phyloP scores from a whole-genome alignment of 345 rosid species.

The Zanthoxylum bungeanum region DNA sequence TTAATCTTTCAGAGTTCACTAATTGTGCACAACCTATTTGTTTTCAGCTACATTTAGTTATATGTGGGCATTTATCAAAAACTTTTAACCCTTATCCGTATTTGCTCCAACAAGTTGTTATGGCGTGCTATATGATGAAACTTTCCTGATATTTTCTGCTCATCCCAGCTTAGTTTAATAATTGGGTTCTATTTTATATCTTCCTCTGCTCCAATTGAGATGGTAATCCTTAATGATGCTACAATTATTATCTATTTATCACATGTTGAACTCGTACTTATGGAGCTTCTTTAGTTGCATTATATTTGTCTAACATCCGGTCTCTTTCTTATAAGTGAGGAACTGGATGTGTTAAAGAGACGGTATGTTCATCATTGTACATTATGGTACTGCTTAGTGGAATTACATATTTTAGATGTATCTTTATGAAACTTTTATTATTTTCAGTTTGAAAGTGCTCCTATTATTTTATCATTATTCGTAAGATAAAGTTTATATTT shows the following conservation, averaged over 20 bases:
- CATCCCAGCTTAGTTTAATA: neutral
- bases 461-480: neutral
- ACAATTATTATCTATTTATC: neutral
- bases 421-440: neutral
- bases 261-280: neutral
- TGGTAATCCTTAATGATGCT: neutral
- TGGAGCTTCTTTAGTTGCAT: neutral
- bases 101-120: neutral
- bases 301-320: neutral
- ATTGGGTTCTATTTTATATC: neutral
- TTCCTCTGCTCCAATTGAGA: conserved; percentile 1
- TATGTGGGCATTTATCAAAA: neutral
- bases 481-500: neutral
- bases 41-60: neutral
- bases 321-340: neutral
- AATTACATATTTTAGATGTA: neutral
- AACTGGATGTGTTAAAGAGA: neutral
- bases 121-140: too few species aligned
- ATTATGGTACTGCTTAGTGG: neutral
- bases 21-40: neutral
- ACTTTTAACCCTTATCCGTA: neutral
- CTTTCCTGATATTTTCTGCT: neutral
- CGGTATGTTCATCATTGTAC: neutral
- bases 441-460: neutral
- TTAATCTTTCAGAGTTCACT: neutral